Evolutionary conservation across 306 rosid genomes (phyloP), one percentile per base, ranked within the genome.

Genomic region (Corylus heterophylla): DNA sequence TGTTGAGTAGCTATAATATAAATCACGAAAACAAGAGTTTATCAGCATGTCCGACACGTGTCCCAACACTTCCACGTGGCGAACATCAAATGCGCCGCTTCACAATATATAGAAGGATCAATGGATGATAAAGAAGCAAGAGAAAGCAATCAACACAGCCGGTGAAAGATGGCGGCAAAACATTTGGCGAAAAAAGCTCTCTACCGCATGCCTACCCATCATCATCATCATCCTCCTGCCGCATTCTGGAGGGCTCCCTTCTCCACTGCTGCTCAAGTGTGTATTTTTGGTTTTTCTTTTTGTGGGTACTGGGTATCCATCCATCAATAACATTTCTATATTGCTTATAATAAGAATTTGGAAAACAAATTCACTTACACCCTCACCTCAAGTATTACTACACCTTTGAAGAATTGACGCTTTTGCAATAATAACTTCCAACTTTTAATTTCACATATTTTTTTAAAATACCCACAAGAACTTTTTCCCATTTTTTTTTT

Each of bases 181-280:
- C 69, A 13, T 16, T 67, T 75, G 44, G 68, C 91, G n/a, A 81
- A 82, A 74, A 88, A 74, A 77, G 42, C 81, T 61, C 12, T 78
- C 35, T 31, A 2, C 35, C 35, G 35, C 35, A 31, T 31, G 35
- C 35, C 35, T 31, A 1, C 35, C 2, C 35, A 1, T 31, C 35
- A 1, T 31, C 35, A 1, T 31, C 35, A 2, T 31, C 31, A 1
- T 29, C 35, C 35, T 31, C 35, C 35, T 31, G 3, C 35, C 82
- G 54, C 4, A 25, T 25, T 9, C 14, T 59, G 66, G 49, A 51
- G 1, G 35, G 76, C 54, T 17, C 59, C 51, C 74, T 89, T 79
- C 86, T 79, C 80, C 35, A 45, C 14, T 48, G 25, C 3, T 35
- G 35, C 35, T 31, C 35, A 31, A 2, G 35, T 31, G 0, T 2